These are phyloP conservation scores for Kandelia obovata DNA, from an alignment of 345 rosid genomes.

Conservation along the genomic window DNA sequence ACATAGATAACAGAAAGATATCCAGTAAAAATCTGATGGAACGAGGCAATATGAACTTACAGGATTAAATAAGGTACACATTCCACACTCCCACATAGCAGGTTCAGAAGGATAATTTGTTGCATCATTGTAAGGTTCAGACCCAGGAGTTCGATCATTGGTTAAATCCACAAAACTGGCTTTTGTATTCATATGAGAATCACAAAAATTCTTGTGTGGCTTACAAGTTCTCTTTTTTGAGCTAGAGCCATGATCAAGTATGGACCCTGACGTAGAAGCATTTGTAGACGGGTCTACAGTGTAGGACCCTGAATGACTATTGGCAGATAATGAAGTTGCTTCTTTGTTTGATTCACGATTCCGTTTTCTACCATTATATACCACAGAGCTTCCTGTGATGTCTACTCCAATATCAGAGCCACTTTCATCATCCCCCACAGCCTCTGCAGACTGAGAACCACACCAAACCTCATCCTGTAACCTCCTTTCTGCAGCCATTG, in stretches of 20 bases:
- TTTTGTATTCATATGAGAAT: conserved; percentile 10
- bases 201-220: neutral
- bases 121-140: conserved; percentile 22
- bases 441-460: conserved; percentile 56
- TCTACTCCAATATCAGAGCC: conserved; percentile 32
- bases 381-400: conserved; percentile 19
- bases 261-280: conserved; percentile 19
- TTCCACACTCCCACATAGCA: conserved; percentile 66
- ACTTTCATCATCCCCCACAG: conserved; percentile 41
- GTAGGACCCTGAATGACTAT: conserved; percentile 7
- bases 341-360: conserved; percentile 22
- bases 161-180: conserved; percentile 38
- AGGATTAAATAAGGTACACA: conserved; percentile 71
- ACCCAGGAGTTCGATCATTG: conserved; percentile 20
- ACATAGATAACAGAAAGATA: neutral
- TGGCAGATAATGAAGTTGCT: conserved; percentile 22
- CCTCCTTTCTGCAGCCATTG: conserved; percentile 96
- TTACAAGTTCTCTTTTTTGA: conserved; percentile 11
- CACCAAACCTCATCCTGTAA: conserved; percentile 84
- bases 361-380: conserved; percentile 41
- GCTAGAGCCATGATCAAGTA: neutral
- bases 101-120: conserved; percentile 26
- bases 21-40: neutral
- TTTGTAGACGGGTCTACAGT: conserved; percentile 20
- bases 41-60: conserved; percentile 31